Base-by-base conservation (phyloP, 129 eudicot genomes). In the Kitagawia praeruptora region DNA sequence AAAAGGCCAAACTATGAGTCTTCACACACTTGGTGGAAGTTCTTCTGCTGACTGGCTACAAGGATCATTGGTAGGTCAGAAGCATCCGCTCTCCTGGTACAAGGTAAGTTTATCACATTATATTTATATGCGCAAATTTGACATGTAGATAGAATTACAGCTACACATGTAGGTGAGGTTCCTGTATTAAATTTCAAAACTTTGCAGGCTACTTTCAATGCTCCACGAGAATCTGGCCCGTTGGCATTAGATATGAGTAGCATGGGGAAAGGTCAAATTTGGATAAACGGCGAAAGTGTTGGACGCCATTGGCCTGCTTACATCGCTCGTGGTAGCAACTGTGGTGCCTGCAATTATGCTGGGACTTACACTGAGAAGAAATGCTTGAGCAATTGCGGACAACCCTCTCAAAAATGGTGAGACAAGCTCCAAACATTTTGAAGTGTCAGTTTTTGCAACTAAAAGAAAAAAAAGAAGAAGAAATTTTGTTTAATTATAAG, bases 181-280 rank as follows among this genome's bases (percentile, higher is more conserved):
- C 6, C 8, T 27, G 31, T 15, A 31, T 14, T 3, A 66, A 28
- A 1, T 28, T 66, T 51, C 67, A n/a, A 28, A n/a, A 64, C 23
- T 44, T 77, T 77, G 16, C 86, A 91, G 97, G 80, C 92, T 51
- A 77, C 90, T 38, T 91, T 92, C 49, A 83, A 82, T 49, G 87
- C 88, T 64, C 97, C 97, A 9, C 78, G 14, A 47, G 97, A 89
- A 75, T 85, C 90, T 23, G 94, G 89, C 37, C 94, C 97, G 5
- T 78, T 92, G 75, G 97, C 92, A 21, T 71, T 92, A 70, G 86
- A 84, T 39, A 77, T 84, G 86, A 53, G 70, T 37, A 82, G 81
- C 77, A 93, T 93, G 98, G 98, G 96, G 37, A 93, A 93, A 89
- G 98, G 98, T 75, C 85, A 93, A 81, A 82, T 89, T 42, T 93